These are phyloP conservation scores for Akebia trifoliata DNA, from an alignment of 164 flowering plant species.

Conservation along the genomic window DNA sequence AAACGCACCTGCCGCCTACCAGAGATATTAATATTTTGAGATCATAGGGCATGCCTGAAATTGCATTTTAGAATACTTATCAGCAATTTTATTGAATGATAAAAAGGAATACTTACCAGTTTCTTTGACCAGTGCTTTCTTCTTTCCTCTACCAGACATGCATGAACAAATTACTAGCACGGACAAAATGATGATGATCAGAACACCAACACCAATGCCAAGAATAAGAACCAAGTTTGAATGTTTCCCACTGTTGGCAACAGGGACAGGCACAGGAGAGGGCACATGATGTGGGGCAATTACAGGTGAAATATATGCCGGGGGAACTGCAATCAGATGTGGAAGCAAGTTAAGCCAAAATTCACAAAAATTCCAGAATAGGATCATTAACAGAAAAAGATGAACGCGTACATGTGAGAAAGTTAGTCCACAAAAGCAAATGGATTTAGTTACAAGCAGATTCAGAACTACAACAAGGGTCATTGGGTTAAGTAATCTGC, in stretches of 20 bases:
- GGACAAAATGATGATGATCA: conserved; percentile 37
- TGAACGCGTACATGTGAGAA: neutral
- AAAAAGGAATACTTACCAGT: conserved; percentile 51
- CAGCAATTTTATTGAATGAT: too few species aligned
- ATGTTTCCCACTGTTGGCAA: conserved; percentile 35
- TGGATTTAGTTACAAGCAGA: neutral
- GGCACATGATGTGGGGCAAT: conserved; percentile 29
- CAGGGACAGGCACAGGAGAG: conserved; percentile 19
- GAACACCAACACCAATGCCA: conserved; percentile 52
- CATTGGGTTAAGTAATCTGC: too few species aligned
- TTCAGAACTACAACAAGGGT: too few species aligned
- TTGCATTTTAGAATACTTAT: conserved; percentile 2
- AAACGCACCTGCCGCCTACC: too few species aligned
- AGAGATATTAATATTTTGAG: neutral
- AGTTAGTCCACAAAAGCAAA: conserved; percentile 3
- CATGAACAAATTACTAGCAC: conserved; percentile 48
- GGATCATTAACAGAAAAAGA: too few species aligned
- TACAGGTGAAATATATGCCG: conserved; percentile 38
- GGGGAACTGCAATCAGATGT: conserved; percentile 49
- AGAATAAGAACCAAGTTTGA: conserved; percentile 48
- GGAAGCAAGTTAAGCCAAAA: neutral
- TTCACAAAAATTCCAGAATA: neutral
- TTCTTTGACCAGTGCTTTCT: conserved; percentile 35
- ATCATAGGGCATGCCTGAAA: neutral
- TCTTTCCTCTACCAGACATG: conserved; percentile 33